A percentile compares a stretch with the other conserved stretches of the same genome.
Evolutionary conservation across 805 yeast species (phyloP).

Genomic region (Yarrowia yakushimensis): DNA sequence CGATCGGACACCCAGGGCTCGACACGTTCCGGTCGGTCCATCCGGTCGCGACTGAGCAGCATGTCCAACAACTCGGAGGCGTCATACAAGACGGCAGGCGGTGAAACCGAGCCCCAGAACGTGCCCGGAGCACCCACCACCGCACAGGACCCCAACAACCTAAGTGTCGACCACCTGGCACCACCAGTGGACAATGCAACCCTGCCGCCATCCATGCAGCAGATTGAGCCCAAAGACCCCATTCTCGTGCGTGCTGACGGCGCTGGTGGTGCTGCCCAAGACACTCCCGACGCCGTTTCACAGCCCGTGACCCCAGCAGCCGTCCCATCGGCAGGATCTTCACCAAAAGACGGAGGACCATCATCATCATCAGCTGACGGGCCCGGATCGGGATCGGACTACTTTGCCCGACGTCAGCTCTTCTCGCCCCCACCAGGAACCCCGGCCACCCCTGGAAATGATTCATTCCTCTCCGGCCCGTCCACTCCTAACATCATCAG

Average conservation of each 20-base stretch:
- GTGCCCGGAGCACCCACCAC: slow-evolving; percentile 6
- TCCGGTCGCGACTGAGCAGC: slow-evolving; percentile 34
- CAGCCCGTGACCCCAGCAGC: slow-evolving; percentile 6
- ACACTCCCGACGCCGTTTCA: background rate
- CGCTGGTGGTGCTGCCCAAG: background rate
- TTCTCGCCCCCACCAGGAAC: slow-evolving; percentile 21
- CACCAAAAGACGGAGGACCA: background rate
- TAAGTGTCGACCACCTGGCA: background rate
- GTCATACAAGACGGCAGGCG: slow-evolving; percentile 29
- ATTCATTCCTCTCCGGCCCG: slow-evolving; percentile 3
- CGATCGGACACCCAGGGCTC: slow-evolving; percentile 44
- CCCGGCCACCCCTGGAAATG: slow-evolving; percentile 15
- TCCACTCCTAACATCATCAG: slow-evolving; percentile 13
- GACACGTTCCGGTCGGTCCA: slow-evolving; percentile 38
- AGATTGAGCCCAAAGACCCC: slow-evolving; percentile 69
- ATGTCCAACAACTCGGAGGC: slow-evolving; percentile 30
- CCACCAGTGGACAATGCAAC: slow-evolving; percentile 27
- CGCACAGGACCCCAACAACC: background rate
- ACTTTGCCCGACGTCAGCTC: slow-evolving; percentile 28
- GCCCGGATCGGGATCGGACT: slow-evolving; percentile 20
- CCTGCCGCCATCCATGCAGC: slow-evolving; percentile 67
- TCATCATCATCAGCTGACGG: background rate
- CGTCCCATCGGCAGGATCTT: background rate
- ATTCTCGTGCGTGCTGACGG: slow-evolving; percentile 48
- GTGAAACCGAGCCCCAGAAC: slow-evolving; percentile 20